Evolutionary conservation across 2,329 filamentous ascomycete species (phyloP), one percentile per base, ranked within the genome.

Genomic region (Ceratocystis papillata): DNA sequence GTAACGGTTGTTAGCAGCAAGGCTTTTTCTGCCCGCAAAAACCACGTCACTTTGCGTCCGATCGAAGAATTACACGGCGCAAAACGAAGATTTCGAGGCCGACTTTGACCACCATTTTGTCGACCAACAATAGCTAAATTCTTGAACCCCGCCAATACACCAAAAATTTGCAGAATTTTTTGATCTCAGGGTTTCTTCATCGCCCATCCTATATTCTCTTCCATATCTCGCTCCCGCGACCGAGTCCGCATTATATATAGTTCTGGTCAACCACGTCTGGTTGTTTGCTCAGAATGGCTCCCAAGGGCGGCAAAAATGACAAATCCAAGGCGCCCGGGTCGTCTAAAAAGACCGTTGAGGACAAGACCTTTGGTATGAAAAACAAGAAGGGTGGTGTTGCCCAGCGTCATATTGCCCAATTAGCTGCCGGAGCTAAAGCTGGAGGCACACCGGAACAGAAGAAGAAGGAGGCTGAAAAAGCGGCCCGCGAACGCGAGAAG

Each of bases 281-380:
- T 17, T 37, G 37, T 20, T 25, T 59, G 70, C 74, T 77, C 79
- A 84, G 72, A 72, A 91, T 92, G 88, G 79, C 88, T 75, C 88
- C 88, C 67, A 91, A 91, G 76, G 79, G 73, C 71, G 79, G 77
- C 75, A 69, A 69, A 61, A 68, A 68, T 45, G 67, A 65, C 25
- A 65, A 53, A 20, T 28, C 8, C 20, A 85, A 85, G 78, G 83
- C 83, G 78, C 75, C 78, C 66, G 74, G 78, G 25, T 76, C 79
- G 67, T 72, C 78, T 71, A 90, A 90, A 78, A 90, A 90, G 78
- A 73, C 80, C 57, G 89, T 91, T 69, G 90, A 94, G 69, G 94
- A 99, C 81, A 94, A 93, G 79, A 96, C 94, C 62, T 99, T 99
- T 81, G 94, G 94, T 72, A 97, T 99, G 94, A 99, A 99, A 80